Conservation (phyloP, 805 yeast species). For the Yarrowia keelungensis region DNA sequence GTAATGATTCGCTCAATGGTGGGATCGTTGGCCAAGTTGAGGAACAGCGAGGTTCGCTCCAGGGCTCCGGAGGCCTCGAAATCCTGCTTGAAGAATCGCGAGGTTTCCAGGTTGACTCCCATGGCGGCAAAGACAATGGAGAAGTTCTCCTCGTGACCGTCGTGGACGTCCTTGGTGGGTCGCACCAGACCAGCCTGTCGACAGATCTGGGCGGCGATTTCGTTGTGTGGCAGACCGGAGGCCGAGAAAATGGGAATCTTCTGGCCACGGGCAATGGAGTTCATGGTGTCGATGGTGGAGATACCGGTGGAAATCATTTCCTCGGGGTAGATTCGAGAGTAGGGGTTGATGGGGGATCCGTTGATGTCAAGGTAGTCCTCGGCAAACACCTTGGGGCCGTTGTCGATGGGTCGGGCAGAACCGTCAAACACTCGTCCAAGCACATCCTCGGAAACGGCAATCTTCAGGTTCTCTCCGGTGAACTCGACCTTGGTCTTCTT, state of each 20-base stretch:
- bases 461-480: constrained; percentile 91
- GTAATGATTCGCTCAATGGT: constrained; percentile 99
- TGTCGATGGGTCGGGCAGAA: constrained; percentile 97
- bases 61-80: constrained; percentile 98
- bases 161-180: constrained; percentile 99
- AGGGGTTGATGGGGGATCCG: constrained; percentile 99
- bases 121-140: constrained; percentile 99
- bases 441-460: constrained; percentile 96
- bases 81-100: constrained; percentile 98
- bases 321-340: constrained; percentile 97
- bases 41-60: constrained; percentile 95
- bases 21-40: constrained; percentile 98
- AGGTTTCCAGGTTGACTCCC: constrained; percentile 99
- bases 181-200: constrained; percentile 99
- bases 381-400: constrained; percentile 97
- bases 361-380: constrained; percentile 98
- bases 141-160: constrained; percentile 99
- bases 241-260: constrained; percentile 99
- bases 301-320: constrained; percentile 99
- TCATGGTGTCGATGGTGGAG: constrained; percentile 98
- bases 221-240: constrained; percentile 98
- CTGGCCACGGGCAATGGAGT: constrained; percentile 99
- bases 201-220: constrained; percentile 99
- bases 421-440: constrained; percentile 98
- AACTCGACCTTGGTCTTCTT: constrained; percentile 97